These are phyloP conservation scores for Chlamydomonas reinhardtii DNA, from an alignment of 163 green algal species.

Conservation along the genomic window DNA sequence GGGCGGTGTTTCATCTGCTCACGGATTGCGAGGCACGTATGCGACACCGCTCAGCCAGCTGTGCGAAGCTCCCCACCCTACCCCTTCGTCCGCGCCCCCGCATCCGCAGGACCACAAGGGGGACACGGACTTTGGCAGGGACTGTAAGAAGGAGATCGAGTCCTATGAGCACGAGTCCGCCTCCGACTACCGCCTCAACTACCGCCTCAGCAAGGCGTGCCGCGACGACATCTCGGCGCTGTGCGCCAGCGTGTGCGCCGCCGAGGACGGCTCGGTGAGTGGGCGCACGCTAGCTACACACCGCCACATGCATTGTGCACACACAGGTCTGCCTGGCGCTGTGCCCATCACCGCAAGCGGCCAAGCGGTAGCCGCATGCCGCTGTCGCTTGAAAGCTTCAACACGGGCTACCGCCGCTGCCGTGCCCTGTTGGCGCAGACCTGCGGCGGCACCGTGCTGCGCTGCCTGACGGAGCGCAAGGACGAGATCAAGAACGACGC, in stretches of 20 bases:
- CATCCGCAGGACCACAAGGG: slow-evolving; percentile 65
- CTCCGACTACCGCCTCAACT: slow-evolving; percentile 89
- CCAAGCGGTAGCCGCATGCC: too few species aligned
- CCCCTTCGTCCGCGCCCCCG: neutral
- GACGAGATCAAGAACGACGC: slow-evolving; percentile 77
- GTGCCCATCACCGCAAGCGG: too few species aligned
- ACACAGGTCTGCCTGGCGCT: too few species aligned
- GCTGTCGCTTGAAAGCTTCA: too few species aligned
- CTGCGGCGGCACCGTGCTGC: slow-evolving; percentile 75
- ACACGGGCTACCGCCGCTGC: too few species aligned
- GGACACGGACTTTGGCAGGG: slow-evolving; percentile 65
- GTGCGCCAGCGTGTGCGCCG: slow-evolving; percentile 75
- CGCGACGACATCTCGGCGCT: slow-evolving; percentile 73
- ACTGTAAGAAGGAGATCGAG: slow-evolving; percentile 73
- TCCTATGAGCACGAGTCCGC: slow-evolving; percentile 61
- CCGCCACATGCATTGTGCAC: neutral
- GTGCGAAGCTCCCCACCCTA: too few species aligned
- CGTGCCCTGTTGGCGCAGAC: slow-evolving; percentile 17
- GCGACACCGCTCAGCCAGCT: too few species aligned
- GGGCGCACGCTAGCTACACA: neutral
- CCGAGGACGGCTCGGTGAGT: slow-evolving; percentile 57
- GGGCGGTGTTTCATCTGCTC: too few species aligned
- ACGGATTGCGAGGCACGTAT: too few species aligned
- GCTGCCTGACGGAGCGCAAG: slow-evolving; percentile 85
- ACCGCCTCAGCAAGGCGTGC: slow-evolving; percentile 82